Evolutionary conservation across 805 yeast species (phyloP).

Genomic region (Candida ovalis): DNA sequence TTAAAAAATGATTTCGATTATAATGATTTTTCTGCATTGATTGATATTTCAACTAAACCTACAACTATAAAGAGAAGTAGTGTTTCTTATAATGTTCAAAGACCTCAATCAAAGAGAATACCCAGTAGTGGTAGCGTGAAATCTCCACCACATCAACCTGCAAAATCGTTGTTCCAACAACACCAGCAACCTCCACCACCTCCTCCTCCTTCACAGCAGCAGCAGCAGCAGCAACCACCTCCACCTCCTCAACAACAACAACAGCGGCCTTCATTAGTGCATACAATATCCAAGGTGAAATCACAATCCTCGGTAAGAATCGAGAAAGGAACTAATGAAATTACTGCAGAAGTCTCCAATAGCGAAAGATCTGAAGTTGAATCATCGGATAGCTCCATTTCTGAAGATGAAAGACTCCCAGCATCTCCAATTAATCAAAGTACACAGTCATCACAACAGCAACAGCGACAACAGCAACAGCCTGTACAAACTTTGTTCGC

Average conservation of each 20-base stretch:
- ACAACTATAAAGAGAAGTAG: neutral
- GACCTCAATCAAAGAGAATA: slow-evolving; percentile 6
- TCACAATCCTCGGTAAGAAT: slow-evolving; percentile 15
- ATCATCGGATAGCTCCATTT: neutral
- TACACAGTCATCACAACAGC: too few relatives aligned
- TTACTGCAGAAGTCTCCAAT: slow-evolving; percentile 26
- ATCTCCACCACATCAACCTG: neutral
- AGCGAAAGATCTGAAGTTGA: slow-evolving; percentile 13
- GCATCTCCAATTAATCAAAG: neutral
- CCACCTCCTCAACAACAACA: neutral
- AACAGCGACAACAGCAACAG: too few relatives aligned
- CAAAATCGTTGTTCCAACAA: neutral
- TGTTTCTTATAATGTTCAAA: neutral
- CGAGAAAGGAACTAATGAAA: slow-evolving; percentile 22
- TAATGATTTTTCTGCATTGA: slow-evolving; percentile 28
- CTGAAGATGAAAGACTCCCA: neutral
- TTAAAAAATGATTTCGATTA: slow-evolving; percentile 19
- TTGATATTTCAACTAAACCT: slow-evolving; percentile 23
- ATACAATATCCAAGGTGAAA: slow-evolving; percentile 5
- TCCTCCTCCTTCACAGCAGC: neutral
- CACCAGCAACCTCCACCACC: neutral
- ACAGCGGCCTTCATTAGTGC: slow-evolving; percentile 1
- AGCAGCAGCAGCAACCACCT: neutral
- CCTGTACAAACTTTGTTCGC: neutral
- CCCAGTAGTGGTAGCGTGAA: slow-evolving; percentile 2